Conservation (phyloP, 2,329 filamentous ascomycete species). For the Beauveria caledonica region DNA sequence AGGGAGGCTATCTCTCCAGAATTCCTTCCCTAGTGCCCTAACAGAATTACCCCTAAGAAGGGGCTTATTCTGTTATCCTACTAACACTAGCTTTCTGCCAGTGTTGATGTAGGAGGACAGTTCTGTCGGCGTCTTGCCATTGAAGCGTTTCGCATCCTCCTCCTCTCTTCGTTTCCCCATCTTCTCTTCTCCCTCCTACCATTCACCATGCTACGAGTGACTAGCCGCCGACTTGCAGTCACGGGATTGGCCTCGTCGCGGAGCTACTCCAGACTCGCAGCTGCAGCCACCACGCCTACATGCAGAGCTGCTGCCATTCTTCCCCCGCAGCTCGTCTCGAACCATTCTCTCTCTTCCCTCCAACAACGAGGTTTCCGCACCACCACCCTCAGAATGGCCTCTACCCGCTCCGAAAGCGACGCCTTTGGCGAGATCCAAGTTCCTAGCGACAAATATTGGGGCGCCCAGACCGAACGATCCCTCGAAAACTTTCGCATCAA, state of each 20-base stretch:
- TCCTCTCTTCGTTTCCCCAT: background rate
- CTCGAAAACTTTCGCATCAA: slow-evolving; percentile 99
- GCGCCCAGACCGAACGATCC: slow-evolving; percentile 92
- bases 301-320: background rate
- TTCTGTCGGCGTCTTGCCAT: background rate
- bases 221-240: slow-evolving; percentile 4
- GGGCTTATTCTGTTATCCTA: no score
- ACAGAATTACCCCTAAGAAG: no score
- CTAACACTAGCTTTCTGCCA: no score
- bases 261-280: slow-evolving; percentile 4
- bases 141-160: background rate
- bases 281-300: slow-evolving; percentile 7
- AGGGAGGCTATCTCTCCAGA: no score
- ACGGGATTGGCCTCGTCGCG: slow-evolving; percentile 1
- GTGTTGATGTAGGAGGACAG: no score
- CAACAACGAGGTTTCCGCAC: slow-evolving; percentile 14
- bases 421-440: slow-evolving; percentile 97
- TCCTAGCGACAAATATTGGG: slow-evolving; percentile 91
- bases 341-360: background rate
- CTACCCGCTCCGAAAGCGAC: slow-evolving; percentile 82
- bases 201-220: slow-evolving; percentile 2
- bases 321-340: slow-evolving; percentile 2
- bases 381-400: slow-evolving; percentile 34
- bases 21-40: no score
- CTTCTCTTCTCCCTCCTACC: background rate